Evolutionary conservation across 306 rosid genomes (phyloP).

Genomic region (Quillaja saponaria): DNA sequence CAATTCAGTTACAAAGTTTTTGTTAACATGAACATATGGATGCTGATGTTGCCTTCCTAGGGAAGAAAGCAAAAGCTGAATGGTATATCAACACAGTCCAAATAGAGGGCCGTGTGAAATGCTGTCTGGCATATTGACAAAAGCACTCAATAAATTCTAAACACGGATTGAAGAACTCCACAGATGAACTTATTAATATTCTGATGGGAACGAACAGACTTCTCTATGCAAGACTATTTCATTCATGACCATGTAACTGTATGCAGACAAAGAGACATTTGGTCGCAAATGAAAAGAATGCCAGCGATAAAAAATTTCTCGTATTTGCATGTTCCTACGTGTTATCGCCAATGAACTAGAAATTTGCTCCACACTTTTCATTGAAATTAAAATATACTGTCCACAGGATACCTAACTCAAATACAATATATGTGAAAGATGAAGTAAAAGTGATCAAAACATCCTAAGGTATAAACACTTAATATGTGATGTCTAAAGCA

Average conservation of each 20-base stretch:
- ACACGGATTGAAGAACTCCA: slow-evolving; percentile 10
- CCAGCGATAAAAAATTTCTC: slow-evolving; percentile 9
- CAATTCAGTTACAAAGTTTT: too few species aligned
- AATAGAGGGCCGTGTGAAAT: not conserved
- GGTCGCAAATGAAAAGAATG: slow-evolving; percentile 28
- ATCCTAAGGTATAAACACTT: too few species aligned
- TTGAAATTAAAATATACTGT: not conserved
- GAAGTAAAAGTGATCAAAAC: too few species aligned
- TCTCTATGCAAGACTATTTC: not conserved
- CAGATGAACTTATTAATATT: not conserved
- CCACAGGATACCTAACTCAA: not conserved
- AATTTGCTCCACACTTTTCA: not conserved
- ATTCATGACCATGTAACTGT: slow-evolving; percentile 1
- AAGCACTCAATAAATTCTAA: slow-evolving; percentile 1
- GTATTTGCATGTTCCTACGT: slow-evolving; percentile 12
- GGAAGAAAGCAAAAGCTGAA: too few species aligned
- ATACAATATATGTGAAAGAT: not conserved
- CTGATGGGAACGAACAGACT: slow-evolving; percentile 7
- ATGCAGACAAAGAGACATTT: slow-evolving; percentile 5
- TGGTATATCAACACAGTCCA: not conserved
- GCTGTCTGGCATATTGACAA: not conserved
- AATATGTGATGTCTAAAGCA: too few species aligned
- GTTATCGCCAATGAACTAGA: slow-evolving; percentile 2
- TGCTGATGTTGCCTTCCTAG: too few species aligned
- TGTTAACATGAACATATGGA: too few species aligned